Evolutionary conservation across 371 early-diverging fungal genomes (phyloP).

Genomic region (Haplosporangium sp.): DNA sequence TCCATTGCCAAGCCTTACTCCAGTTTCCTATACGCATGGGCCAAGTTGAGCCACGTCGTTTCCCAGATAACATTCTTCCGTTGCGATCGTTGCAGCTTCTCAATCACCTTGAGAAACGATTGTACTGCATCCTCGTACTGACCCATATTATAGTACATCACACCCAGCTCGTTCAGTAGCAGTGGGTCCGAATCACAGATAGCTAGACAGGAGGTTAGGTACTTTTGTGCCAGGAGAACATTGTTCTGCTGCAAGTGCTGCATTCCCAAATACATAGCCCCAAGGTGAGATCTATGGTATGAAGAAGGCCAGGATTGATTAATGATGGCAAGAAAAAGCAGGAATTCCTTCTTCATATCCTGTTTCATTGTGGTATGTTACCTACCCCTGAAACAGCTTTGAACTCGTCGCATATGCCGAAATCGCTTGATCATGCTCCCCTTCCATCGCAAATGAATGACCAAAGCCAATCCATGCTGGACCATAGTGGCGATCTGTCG

Average conservation of each 20-base stretch:
- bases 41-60: slow-evolving; percentile 75
- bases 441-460: slow-evolving; percentile 81
- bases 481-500: slow-evolving; percentile 70
- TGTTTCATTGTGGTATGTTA: too few relatives aligned
- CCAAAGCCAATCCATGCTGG: slow-evolving; percentile 85
- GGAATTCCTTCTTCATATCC: background rate
- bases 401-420: slow-evolving; percentile 74
- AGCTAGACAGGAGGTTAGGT: slow-evolving; percentile 60
- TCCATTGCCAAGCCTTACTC: slow-evolving; percentile 53
- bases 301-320: background rate
- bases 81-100: slow-evolving; percentile 60
- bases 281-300: slow-evolving; percentile 70
- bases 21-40: slow-evolving; percentile 72
- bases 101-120: slow-evolving; percentile 64
- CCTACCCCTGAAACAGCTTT: slow-evolving; percentile 74
- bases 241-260: slow-evolving; percentile 73
- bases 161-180: slow-evolving; percentile 77
- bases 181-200: slow-evolving; percentile 73
- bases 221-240: slow-evolving; percentile 65
- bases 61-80: slow-evolving; percentile 64
- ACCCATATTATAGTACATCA: slow-evolving; percentile 63
- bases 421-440: slow-evolving; percentile 83
- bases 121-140: slow-evolving; percentile 66
- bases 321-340: background rate
- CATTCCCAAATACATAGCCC: slow-evolving; percentile 80